Percentiles rank a stretch among this genome's conserved stretches.
Conservation (phyloP, 2,329 filamentous ascomycete genomes). For the Cladophialophora bantiana region DNA sequence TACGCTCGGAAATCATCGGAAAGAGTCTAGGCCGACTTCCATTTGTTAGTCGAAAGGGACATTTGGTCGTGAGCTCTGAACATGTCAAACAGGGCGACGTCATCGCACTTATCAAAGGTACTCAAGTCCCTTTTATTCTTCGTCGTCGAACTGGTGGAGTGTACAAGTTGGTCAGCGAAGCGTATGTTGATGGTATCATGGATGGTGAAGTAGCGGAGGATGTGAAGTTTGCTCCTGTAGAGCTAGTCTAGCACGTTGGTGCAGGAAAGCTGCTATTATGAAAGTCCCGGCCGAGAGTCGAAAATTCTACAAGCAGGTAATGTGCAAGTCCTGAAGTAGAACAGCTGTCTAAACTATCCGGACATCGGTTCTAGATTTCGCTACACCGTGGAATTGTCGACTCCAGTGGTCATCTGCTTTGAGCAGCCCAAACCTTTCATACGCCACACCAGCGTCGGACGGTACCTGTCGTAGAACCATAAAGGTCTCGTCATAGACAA, state of each 20-base stretch:
- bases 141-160: slow-evolving; percentile 1
- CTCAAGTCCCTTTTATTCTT: slow-evolving; percentile 21
- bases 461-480: slow-evolving; percentile 6
- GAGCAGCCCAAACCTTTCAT: slow-evolving; percentile 8
- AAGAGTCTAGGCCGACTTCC: no score
- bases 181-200: slow-evolving; percentile 24
- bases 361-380: neutral
- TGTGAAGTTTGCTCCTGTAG: slow-evolving; percentile 2
- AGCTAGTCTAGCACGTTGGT: no score
- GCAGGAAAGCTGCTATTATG: no score
- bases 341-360: neutral
- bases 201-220: slow-evolving; percentile 13
- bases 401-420: neutral
- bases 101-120: slow-evolving; percentile 18
- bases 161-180: slow-evolving; percentile 21
- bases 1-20: no score
- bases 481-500: slow-evolving; percentile 1
- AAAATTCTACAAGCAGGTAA: neutral
- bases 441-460: neutral
- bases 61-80: slow-evolving; percentile 16
- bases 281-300: neutral
- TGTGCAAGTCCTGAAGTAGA: neutral
- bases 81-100: slow-evolving; percentile 18
- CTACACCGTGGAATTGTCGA: neutral
- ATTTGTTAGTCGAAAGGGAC: no score